Base-by-base conservation (phyloP, 2,329 filamentous ascomycete species). In the Calcarisporium arbuscula region DNA sequence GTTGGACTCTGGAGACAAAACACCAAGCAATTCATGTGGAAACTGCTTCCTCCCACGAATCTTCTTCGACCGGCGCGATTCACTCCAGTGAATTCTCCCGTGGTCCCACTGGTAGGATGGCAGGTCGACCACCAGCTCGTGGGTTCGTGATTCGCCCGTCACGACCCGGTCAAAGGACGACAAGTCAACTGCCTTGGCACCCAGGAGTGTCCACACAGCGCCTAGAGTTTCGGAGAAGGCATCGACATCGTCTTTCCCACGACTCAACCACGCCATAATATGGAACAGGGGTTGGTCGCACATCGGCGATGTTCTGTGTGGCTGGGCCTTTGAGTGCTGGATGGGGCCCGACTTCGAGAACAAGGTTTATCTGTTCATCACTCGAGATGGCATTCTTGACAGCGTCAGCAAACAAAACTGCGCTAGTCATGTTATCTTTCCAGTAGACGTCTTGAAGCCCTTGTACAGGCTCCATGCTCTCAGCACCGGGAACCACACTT, bases 271-370 rank as follows among this genome's bases (percentile, higher is more conserved):
- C 28, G 16, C 25, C 34, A n/a, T 14, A 29, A 29, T 51, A 51
- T 4, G 42, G 30, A 17, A 41, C 8, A 8, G 22, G 11, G 31
- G 14, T 9, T 15, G 14, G 6, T 7, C 12, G 19, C 19, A 29
- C 28, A 5, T 40, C 28, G 11, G 36, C 32, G 15, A 45, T 23
- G 6, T 66, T 67, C 48, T 70, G 61, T 35, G 62, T 62, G 28
- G 64, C 52, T 0, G 67, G 67, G 0, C 67, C 66, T 30, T 64
- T 61, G 5, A 72, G 56, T 0, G 65, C 66, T 2, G 66, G 58
- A 43, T 71, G 67, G 2, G 68, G 67, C 0, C 68, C 67, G 5
- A 71, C 43, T 42, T 72, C 68, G 5, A 58, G 19, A 8, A 43
- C 41, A 1, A 49, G 11, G 20, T 41, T 27, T 1, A 41, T 8